phyloP scores from a whole-genome alignment of 345 rosid genomes.

The Turritis glabra region DNA sequence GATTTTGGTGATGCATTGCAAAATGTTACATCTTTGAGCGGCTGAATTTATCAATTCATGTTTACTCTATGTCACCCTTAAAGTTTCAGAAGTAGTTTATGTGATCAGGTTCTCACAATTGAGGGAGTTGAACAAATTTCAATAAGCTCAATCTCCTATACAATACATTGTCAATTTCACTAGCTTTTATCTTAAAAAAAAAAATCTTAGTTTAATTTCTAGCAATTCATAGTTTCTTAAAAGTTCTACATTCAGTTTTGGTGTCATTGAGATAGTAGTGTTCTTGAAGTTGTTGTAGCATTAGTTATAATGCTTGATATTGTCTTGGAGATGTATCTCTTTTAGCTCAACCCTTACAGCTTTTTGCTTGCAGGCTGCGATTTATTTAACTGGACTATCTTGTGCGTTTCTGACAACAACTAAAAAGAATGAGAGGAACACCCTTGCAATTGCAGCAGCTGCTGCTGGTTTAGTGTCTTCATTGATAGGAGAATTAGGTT shows the following conservation, averaged over 20 bases:
- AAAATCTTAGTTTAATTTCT: too few species aligned
- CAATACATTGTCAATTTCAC: too few species aligned
- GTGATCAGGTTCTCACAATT: neutral
- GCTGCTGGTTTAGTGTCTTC: conserved; percentile 48
- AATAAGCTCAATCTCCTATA: neutral
- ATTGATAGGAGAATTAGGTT: conserved; percentile 65
- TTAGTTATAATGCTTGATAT: neutral
- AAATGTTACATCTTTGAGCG: neutral
- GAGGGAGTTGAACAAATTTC: neutral
- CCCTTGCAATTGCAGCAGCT: conserved; percentile 43
- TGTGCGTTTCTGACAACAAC: conserved; percentile 33
- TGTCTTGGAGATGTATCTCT: too few species aligned
- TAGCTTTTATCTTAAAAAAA: too few species aligned
- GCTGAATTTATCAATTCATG: neutral
- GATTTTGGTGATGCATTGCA: neutral
- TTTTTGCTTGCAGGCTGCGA: conserved; percentile 44
- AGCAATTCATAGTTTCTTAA: too few species aligned
- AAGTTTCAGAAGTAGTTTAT: too few species aligned
- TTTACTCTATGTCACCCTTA: neutral
- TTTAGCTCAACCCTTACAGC: neutral
- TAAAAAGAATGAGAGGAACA: conserved; percentile 23
- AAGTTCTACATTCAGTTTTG: too few species aligned
- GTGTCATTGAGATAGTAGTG: too few species aligned
- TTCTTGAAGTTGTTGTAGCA: too few species aligned
- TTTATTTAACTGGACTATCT: conserved; percentile 44